Percentiles rank a stretch among this genome's conserved stretches.
phyloP scores from a whole-genome alignment of 2,329 filamentous ascomycete genomes.

The Verruconis gallopava region DNA sequence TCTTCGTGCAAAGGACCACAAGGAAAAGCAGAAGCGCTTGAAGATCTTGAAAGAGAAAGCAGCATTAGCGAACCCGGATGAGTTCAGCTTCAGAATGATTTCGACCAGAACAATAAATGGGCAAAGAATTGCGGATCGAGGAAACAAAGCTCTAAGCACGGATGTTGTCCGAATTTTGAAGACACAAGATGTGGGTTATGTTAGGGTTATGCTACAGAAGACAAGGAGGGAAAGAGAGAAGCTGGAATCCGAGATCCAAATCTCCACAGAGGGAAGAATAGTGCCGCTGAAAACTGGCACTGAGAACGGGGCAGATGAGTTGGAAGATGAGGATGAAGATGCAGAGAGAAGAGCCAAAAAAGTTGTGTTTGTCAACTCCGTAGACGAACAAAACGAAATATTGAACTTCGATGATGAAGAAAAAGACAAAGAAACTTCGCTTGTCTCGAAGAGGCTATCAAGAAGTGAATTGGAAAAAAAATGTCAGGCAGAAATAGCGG shows the following conservation, averaged over 20 bases:
- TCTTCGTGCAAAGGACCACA: constrained; percentile 51
- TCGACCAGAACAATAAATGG: constrained; percentile 32
- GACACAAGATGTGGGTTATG: constrained; percentile 51
- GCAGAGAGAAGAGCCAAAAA: constrained; percentile 29
- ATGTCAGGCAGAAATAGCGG: constrained; percentile 17
- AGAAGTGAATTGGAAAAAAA: neutral
- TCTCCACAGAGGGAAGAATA: constrained; percentile 19
- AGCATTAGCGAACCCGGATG: constrained; percentile 49
- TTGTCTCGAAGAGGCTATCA: neutral
- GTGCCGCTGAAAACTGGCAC: constrained; percentile 11
- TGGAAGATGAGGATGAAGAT: constrained; percentile 28
- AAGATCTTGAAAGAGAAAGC: constrained; percentile 47
- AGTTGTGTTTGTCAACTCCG: constrained; percentile 25
- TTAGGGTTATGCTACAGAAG: constrained; percentile 45
- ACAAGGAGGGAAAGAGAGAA: constrained; percentile 40
- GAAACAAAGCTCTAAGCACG: constrained; percentile 34
- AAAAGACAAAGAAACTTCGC: constrained; percentile 12
- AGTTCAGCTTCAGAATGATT: constrained; percentile 55
- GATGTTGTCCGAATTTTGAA: constrained; percentile 52
- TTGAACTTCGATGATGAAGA: constrained; percentile 17
- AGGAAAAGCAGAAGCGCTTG: constrained; percentile 46
- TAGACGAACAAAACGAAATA: constrained; percentile 16
- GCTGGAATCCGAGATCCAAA: constrained; percentile 30
- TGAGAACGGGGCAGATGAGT: constrained; percentile 18
- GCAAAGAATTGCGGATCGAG: constrained; percentile 31